Conservation (phyloP, 352 stramenopile genomes). For the Phytophthora hybrid region DNA sequence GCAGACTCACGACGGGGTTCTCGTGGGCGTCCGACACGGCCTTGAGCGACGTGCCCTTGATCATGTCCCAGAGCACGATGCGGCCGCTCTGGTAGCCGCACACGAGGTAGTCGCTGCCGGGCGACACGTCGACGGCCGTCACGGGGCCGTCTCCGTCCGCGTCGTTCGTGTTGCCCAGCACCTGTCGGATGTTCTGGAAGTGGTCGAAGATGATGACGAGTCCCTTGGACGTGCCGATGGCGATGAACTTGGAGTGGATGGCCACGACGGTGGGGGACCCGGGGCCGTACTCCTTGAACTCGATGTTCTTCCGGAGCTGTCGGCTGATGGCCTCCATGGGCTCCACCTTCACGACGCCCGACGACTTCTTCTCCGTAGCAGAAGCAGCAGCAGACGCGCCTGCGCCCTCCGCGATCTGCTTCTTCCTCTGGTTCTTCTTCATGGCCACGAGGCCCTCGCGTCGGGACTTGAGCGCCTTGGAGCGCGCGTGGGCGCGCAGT, state of each 20-base stretch:
- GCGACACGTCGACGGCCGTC: slow-evolving; percentile 90
- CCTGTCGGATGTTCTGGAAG: slow-evolving; percentile 94
- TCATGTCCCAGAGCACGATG: slow-evolving; percentile 97
- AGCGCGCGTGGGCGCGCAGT: slow-evolving; percentile 67
- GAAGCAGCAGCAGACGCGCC: slow-evolving; percentile 15
- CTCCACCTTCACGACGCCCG: slow-evolving; percentile 90
- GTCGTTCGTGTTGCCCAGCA: slow-evolving; percentile 88
- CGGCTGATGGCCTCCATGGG: slow-evolving; percentile 91
- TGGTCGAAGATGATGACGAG: slow-evolving; percentile 97
- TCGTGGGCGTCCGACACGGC: slow-evolving; percentile 91
- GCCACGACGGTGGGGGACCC: slow-evolving; percentile 93
- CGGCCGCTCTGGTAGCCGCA: slow-evolving; percentile 94
- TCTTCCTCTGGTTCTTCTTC: slow-evolving; percentile 63
- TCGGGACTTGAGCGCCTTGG: slow-evolving; percentile 57
- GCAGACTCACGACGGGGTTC: slow-evolving; percentile 86
- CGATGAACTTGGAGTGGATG: slow-evolving; percentile 97
- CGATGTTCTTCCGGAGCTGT: slow-evolving; percentile 92
- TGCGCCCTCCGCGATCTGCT: slow-evolving; percentile 50
- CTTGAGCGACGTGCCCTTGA: slow-evolving; percentile 93
- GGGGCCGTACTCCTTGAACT: slow-evolving; percentile 92
- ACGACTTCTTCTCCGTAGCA: slow-evolving; percentile 59
- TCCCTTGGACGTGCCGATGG: slow-evolving; percentile 95
- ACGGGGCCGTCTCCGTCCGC: slow-evolving; percentile 79
- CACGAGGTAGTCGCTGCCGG: slow-evolving; percentile 90
- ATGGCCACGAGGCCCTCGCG: slow-evolving; percentile 39